phyloP scores from a whole-genome alignment of 2,329 filamentous ascomycete genomes.

The Phialemonium atrogriseum region DNA sequence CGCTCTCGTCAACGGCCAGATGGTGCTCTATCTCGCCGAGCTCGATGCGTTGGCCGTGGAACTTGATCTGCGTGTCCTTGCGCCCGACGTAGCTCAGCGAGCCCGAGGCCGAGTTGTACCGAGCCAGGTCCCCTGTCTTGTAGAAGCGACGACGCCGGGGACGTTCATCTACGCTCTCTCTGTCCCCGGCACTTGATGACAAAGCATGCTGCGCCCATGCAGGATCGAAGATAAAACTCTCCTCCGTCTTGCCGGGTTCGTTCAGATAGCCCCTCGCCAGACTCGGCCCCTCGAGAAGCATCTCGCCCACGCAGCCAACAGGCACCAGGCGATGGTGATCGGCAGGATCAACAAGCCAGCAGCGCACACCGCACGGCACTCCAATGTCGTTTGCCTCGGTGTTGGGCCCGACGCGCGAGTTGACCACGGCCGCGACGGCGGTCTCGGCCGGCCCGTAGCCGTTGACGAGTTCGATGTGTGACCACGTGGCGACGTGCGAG shows the following conservation, averaged over 20 bases:
- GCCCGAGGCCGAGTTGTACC: slow-evolving; percentile 19
- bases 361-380: slow-evolving; percentile 9
- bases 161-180: too few species aligned
- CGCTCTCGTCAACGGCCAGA: slow-evolving; percentile 52
- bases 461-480: slow-evolving; percentile 15
- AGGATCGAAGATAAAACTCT: slow-evolving; percentile 34
- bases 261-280: slow-evolving; percentile 13
- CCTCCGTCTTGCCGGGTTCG: slow-evolving; percentile 29
- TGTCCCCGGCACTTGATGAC: neutral
- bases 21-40: slow-evolving; percentile 37
- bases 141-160: slow-evolving; percentile 28
- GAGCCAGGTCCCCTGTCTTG: slow-evolving; percentile 35
- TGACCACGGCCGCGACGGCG: slow-evolving; percentile 7
- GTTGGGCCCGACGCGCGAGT: slow-evolving; percentile 6
- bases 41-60: slow-evolving; percentile 13
- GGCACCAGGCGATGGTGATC: slow-evolving; percentile 14
- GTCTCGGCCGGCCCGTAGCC: slow-evolving; percentile 17
- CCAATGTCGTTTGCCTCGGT: slow-evolving; percentile 15
- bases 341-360: slow-evolving; percentile 23
- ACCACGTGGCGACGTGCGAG: slow-evolving; percentile 16
- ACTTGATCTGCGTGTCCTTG: slow-evolving; percentile 14
- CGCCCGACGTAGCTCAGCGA: slow-evolving; percentile 31
- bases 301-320: slow-evolving; percentile 14
- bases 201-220: slow-evolving; percentile 21
- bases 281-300: slow-evolving; percentile 12